Evolutionary conservation across 129 eudicot species (phyloP).

Genomic region (Glebionis coronaria): DNA sequence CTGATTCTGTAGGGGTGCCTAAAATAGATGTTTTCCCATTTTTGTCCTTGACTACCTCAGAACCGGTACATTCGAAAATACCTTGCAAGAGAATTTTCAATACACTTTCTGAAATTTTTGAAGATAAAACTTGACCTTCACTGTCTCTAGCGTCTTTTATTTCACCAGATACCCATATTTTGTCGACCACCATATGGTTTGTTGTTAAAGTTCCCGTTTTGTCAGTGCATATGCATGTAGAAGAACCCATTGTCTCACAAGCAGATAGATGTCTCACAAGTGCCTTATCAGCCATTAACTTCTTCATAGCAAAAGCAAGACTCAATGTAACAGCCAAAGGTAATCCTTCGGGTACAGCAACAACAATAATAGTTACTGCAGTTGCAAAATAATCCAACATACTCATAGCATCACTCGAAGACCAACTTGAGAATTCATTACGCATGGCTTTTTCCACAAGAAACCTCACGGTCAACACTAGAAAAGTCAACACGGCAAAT

Average conservation of each 20-base stretch:
- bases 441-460: slow-evolving; percentile 53
- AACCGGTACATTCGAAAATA: slow-evolving; percentile 60
- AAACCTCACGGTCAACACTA: slow-evolving; percentile 57
- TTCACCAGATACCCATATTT: slow-evolving; percentile 67
- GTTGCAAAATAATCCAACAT: slow-evolving; percentile 73
- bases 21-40: slow-evolving; percentile 53
- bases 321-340: slow-evolving; percentile 89
- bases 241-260: slow-evolving; percentile 94
- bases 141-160: slow-evolving; percentile 31
- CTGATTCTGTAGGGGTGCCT: slow-evolving; percentile 94
- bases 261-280: slow-evolving; percentile 87
- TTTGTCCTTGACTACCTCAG: slow-evolving; percentile 71
- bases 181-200: slow-evolving; percentile 79
- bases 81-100: slow-evolving; percentile 56
- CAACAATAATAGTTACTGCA: slow-evolving; percentile 83
- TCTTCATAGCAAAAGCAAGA: slow-evolving; percentile 89
- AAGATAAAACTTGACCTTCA: slow-evolving; percentile 26
- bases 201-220: slow-evolving; percentile 91
- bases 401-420: slow-evolving; percentile 62
- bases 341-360: slow-evolving; percentile 92
- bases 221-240: slow-evolving; percentile 74
- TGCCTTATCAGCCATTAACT: slow-evolving; percentile 73
- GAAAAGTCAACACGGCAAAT: slow-evolving; percentile 66
- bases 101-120: slow-evolving; percentile 37
- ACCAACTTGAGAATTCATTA: slow-evolving; percentile 54